Conservation (phyloP, 805 yeast species). For the Hermanozyma aechmeae region DNA sequence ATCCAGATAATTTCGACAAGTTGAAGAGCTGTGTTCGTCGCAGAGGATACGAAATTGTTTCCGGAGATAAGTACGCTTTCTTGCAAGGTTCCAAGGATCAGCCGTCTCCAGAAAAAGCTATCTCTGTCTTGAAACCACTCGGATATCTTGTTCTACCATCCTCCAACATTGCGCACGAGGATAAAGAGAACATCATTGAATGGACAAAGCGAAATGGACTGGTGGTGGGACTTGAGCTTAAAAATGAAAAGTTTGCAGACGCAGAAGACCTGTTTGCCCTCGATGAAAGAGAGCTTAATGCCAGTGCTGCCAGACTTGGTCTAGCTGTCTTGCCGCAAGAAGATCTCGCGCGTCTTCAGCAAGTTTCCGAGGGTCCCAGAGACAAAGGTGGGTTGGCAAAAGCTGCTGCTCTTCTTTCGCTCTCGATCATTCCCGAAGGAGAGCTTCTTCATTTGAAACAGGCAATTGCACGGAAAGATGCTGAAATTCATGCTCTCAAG, state of each 20-base stretch:
- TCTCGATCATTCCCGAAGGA: slow-evolving; percentile 6
- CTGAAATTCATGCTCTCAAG: slow-evolving; percentile 14
- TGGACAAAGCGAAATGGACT: slow-evolving; percentile 4
- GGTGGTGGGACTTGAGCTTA: no score
- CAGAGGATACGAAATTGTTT: slow-evolving; percentile 4
- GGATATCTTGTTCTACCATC: no score
- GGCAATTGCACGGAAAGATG: slow-evolving; percentile 14
- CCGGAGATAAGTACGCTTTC: slow-evolving; percentile 2
- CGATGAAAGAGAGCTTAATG: slow-evolving; percentile 2
- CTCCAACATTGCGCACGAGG: no score
- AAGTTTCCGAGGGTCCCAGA: slow-evolving; percentile 1
- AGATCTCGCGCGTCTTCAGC: slow-evolving; percentile 1
- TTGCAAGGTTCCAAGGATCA: no score
- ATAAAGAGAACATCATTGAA: slow-evolving; percentile 1
- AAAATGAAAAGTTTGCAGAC: slow-evolving; percentile 2
- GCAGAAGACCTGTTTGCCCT: slow-evolving; percentile 4
- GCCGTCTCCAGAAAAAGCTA: no score
- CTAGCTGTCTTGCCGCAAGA: slow-evolving; percentile 3
- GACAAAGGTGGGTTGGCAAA: slow-evolving; percentile 1
- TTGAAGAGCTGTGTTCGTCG: slow-evolving; percentile 2
- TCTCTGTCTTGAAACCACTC: no score
- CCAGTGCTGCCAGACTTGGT: slow-evolving; percentile 6
- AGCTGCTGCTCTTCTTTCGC: slow-evolving; percentile 5
- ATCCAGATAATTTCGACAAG: slow-evolving; percentile 2
- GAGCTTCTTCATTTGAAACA: slow-evolving; percentile 8